Conservation (phyloP, 1,284 basidiomycete species). For the Cutaneotrichosporon curvatum region DNA sequence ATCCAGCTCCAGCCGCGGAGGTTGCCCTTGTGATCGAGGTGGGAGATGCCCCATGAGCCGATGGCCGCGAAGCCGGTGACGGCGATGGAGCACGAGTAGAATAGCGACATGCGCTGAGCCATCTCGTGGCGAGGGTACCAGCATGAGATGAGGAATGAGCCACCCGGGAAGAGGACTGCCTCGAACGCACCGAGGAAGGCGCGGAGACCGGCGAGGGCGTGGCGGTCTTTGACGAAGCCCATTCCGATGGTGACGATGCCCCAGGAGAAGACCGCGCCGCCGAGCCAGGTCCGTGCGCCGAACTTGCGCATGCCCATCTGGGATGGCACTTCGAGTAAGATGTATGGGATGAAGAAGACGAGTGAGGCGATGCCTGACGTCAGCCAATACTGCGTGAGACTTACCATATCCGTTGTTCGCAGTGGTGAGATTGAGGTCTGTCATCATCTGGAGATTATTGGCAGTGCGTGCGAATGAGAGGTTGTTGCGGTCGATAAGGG, state of each 20-base stretch:
- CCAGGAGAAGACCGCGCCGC: conserved; percentile 27
- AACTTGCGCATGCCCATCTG: conserved; percentile 21
- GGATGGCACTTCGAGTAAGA: conserved; percentile 39
- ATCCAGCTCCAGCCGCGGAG: conserved; percentile 7
- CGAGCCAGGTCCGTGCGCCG: conserved; percentile 10
- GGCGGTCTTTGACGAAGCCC: conserved; percentile 34
- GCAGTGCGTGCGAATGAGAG: conserved; percentile 31
- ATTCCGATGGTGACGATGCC: conserved; percentile 44
- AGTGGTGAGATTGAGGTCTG: conserved; percentile 1
- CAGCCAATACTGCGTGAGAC: neutral
- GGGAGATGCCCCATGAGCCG: conserved; percentile 3
- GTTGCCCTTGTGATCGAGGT: conserved; percentile 1
- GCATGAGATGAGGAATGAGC: conserved; percentile 45
- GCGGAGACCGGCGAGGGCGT: conserved; percentile 41
- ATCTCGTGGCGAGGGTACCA: conserved; percentile 49
- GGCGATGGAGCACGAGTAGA: conserved; percentile 36
- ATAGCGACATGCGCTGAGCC: conserved; percentile 35
- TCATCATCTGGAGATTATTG: conserved; percentile 24
- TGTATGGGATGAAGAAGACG: conserved; percentile 37
- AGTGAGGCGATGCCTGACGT: conserved; percentile 38
- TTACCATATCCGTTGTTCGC: conserved; percentile 13
- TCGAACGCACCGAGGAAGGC: conserved; percentile 45
- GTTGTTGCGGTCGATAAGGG: conserved; percentile 20
- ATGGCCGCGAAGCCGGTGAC: conserved; percentile 2
- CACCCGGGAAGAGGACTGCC: conserved; percentile 39